Evolutionary conservation across 179 eudicot species (phyloP).

Genomic region (Spergularia azorica): DNA sequence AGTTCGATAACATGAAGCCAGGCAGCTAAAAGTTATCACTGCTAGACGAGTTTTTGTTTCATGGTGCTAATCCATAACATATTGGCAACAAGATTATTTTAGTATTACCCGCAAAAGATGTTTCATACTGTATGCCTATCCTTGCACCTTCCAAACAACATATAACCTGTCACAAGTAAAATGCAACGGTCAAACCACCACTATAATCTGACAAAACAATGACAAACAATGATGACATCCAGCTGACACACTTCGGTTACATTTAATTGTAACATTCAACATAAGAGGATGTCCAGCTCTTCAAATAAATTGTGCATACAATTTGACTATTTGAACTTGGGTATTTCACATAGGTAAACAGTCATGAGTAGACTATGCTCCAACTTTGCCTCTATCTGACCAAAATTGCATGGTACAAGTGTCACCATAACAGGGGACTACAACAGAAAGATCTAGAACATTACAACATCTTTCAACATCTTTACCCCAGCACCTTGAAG

Average conservation of each 20-base stretch:
- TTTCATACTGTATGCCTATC: conserved; percentile 95
- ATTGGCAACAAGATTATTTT: conserved; percentile 1
- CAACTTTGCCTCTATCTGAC: not conserved
- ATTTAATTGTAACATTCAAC: no score
- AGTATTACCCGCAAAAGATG: conserved; percentile 88
- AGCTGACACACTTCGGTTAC: no score
- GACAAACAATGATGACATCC: not conserved
- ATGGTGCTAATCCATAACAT: conserved; percentile 1
- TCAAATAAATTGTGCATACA: not conserved
- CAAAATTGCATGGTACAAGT: not conserved
- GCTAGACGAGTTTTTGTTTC: not conserved
- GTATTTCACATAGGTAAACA: not conserved
- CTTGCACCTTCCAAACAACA: conserved; percentile 96
- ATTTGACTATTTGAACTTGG: not conserved
- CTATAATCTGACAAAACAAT: not conserved
- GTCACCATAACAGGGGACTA: not conserved
- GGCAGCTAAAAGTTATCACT: not conserved
- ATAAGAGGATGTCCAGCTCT: not conserved
- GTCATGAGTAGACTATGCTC: not conserved
- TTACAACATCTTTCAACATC: no score
- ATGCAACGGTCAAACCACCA: not conserved
- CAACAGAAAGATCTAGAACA: not conserved
- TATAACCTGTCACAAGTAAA: conserved; percentile 55
- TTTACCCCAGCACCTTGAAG: no score
- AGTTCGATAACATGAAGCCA: not conserved